phyloP scores from a whole-genome alignment of 768 basidiomycete genomes.

The Termitomyces sp. region DNA sequence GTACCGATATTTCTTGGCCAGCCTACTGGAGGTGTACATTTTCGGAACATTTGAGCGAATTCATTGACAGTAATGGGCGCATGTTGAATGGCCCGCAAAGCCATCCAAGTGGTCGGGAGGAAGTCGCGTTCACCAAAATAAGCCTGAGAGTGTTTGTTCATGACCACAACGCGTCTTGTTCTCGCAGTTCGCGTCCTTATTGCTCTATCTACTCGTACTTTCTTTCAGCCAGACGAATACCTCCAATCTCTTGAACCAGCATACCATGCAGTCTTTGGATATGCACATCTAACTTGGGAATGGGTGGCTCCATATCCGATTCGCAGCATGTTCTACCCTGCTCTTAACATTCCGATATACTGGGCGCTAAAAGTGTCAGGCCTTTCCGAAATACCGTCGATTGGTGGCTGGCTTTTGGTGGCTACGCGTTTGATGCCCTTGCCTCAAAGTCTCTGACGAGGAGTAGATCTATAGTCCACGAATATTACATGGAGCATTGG shows the following conservation, averaged over 20 bases:
- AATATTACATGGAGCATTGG: slow-evolving; percentile 70
- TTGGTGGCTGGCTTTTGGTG: slow-evolving; percentile 59
- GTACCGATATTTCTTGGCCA: slow-evolving; percentile 50
- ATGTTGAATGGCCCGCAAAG: slow-evolving; percentile 2
- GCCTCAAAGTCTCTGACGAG: neutral
- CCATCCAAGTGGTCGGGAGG: neutral
- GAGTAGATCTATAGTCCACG: slow-evolving; percentile 70
- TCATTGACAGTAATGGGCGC: slow-evolving; percentile 44
- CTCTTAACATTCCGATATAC: slow-evolving; percentile 76
- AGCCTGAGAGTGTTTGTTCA: slow-evolving; percentile 4
- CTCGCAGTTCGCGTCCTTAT: slow-evolving; percentile 52
- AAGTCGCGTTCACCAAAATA: neutral
- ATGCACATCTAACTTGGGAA: slow-evolving; percentile 95
- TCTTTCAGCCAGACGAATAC: slow-evolving; percentile 97
- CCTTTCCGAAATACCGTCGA: slow-evolving; percentile 38
- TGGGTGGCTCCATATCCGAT: slow-evolving; percentile 74
- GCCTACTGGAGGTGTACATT: slow-evolving; percentile 44
- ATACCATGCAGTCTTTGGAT: slow-evolving; percentile 84
- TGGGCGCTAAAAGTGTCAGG: slow-evolving; percentile 57
- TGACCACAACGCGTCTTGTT: slow-evolving; percentile 27
- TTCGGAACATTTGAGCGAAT: slow-evolving; percentile 43
- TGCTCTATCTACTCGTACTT: slow-evolving; percentile 72
- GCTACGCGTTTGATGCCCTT: slow-evolving; percentile 25
- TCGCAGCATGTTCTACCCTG: slow-evolving; percentile 79
- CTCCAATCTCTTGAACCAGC: slow-evolving; percentile 95